Evolutionary conservation across 2,329 filamentous ascomycete species (phyloP), one percentile per base, ranked within the genome.

Genomic region (Fusarium virguliforme): DNA sequence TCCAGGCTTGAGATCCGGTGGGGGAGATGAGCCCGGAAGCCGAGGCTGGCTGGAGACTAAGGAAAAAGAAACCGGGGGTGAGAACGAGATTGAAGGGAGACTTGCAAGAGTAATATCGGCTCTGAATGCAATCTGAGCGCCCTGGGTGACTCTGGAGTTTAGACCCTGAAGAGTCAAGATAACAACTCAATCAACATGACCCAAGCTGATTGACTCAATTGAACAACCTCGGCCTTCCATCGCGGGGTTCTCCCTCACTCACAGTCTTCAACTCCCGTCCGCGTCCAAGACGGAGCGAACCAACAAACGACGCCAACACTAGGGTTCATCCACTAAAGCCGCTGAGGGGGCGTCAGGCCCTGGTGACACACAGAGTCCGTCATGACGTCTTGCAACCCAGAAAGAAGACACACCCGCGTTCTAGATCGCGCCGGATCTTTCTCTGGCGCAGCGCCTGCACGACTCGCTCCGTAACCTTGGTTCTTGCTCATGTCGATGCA

Each of bases 341-440:
- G 34, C 24, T 34, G 41, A 37, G 32, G 34, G 40, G 64, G 46
- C 35, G 50, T 43, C 48, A 35, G 38, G 41, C 41, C 58, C 56
- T 40, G 62, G 60, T 67, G 66, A 72, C 55, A 46, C 41, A 34
- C 51, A 51, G 40, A 48, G 54, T 46, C 43, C 22, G 48, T 37
- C 3, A 63, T 72, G 70, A 72, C 69, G 70, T 72, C 66, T 62
- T 70, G 56, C 38, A 22, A 55, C 38, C 28, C 46, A 26, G 12
- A 5, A 28, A 24, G 48, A 57, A 22, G 18, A 58, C 40, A 67
- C 54, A 13, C 43, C 54, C 32, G 62, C 41, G 53, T 64, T 72
- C 70, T 72, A 70, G 70, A 72, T 72, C 60, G 53, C 32, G 4
- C 58, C 60, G 62, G 58, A 65, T 60, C 15, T 34, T 50, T 37